These are phyloP conservation scores for Pontederia crassipes DNA, from an alignment of 176 grass and related monocot species.

Conservation along the genomic window DNA sequence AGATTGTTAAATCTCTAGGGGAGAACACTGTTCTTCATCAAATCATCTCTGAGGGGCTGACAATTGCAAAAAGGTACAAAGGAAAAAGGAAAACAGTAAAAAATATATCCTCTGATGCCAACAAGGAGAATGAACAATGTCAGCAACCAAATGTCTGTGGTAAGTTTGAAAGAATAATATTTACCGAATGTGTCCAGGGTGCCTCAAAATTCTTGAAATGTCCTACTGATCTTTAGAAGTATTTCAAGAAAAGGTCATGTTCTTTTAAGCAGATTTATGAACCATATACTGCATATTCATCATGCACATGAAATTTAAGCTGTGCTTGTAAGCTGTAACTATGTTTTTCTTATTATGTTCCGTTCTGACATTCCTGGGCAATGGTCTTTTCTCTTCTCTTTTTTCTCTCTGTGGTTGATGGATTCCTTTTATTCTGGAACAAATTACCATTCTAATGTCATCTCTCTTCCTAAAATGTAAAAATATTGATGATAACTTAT, in stretches of 20 bases:
- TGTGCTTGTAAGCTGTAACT: no score
- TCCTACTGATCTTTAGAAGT: background rate
- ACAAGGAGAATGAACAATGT: conserved; percentile 33
- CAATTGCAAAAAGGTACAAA: conserved; percentile 50
- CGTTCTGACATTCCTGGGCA: no score
- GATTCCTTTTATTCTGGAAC: no score
- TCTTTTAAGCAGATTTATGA: no score
- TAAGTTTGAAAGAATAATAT: conserved; percentile 23
- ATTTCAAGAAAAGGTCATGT: no score
- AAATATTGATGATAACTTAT: background rate
- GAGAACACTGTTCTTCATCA: conserved; percentile 65
- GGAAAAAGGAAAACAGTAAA: conserved; percentile 33
- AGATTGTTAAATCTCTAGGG: conserved; percentile 74
- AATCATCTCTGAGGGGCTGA: conserved; percentile 55
- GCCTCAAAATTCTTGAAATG: background rate
- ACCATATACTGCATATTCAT: no score
- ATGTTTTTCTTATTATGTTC: no score
- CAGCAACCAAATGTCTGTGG: conserved; percentile 23
- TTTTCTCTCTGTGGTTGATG: no score
- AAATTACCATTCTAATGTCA: no score
- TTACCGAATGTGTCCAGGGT: background rate
- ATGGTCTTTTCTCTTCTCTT: no score
- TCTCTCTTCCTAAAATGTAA: background rate
- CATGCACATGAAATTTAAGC: no score
- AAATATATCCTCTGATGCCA: background rate